These are phyloP conservation scores for Boletus coccyginus DNA, from an alignment of 768 basidiomycete species.

Conservation along the genomic window DNA sequence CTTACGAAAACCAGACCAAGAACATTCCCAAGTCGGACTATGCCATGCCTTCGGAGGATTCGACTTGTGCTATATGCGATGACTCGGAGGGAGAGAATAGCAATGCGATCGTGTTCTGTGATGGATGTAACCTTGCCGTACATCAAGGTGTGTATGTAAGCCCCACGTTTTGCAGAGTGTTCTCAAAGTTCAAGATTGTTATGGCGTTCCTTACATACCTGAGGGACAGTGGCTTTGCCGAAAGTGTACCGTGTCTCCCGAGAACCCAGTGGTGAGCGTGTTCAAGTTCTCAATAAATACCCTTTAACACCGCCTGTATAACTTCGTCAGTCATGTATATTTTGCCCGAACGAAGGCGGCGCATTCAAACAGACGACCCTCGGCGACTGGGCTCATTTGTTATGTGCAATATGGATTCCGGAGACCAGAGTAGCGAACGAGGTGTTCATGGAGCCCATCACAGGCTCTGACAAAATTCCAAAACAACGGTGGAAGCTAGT, in stretches of 20 bases:
- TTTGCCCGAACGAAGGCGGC: slow-evolving; percentile 95
- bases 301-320: not conserved
- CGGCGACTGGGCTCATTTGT: slow-evolving; percentile 93
- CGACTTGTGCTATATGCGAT: slow-evolving; percentile 95
- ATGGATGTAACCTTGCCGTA: slow-evolving; percentile 98
- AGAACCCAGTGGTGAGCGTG: slow-evolving; percentile 82
- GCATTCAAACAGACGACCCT: slow-evolving; percentile 96
- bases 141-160: slow-evolving; percentile 77
- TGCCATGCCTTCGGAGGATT: slow-evolving; percentile 90
- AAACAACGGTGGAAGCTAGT: slow-evolving; percentile 95
- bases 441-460: slow-evolving; percentile 97
- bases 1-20: slow-evolving; percentile 63
- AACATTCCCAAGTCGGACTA: slow-evolving; percentile 87
- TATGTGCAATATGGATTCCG: slow-evolving; percentile 97
- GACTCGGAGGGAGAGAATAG: slow-evolving; percentile 98
- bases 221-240: slow-evolving; percentile 99
- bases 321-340: slow-evolving; percentile 70
- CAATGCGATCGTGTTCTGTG: slow-evolving; percentile 99
- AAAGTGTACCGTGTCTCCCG: slow-evolving; percentile 97
- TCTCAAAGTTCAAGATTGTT: slow-evolving; percentile 70
- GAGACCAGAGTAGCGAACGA: slow-evolving; percentile 92
- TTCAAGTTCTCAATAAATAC: not conserved
- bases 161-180: not conserved
- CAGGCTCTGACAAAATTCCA: slow-evolving; percentile 81
- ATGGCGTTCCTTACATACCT: slow-evolving; percentile 98